These are phyloP conservation scores for Aspergillus baeticus DNA, from an alignment of 495 filamentous ascomycete genomes.

Conservation along the genomic window DNA sequence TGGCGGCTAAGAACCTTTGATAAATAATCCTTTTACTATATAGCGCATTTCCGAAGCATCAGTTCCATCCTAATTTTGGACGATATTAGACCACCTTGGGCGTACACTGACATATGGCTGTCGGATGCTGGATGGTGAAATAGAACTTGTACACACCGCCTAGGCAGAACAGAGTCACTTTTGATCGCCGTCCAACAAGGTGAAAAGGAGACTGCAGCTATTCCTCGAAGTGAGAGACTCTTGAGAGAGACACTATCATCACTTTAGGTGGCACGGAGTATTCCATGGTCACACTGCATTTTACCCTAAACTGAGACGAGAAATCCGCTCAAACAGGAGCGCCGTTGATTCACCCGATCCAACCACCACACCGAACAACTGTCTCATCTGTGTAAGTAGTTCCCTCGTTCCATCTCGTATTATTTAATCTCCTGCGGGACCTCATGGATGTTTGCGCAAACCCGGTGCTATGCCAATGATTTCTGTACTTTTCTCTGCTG, in stretches of 20 bases:
- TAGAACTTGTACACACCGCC: background rate
- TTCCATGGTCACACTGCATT: conserved; percentile 4
- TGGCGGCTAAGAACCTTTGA: too few species aligned
- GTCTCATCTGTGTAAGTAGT: background rate
- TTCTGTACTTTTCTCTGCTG: background rate
- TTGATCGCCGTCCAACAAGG: background rate
- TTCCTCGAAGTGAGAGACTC: background rate
- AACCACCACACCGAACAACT: background rate
- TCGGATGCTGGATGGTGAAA: too few species aligned
- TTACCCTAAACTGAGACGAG: background rate
- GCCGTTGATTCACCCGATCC: background rate
- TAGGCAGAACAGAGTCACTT: background rate
- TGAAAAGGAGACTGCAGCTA: background rate
- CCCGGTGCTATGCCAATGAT: background rate
- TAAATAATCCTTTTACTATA: too few species aligned
- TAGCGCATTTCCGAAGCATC: too few species aligned
- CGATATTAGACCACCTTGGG: too few species aligned
- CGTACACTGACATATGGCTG: too few species aligned
- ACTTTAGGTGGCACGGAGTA: background rate
- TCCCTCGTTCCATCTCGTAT: background rate
- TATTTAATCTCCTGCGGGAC: background rate
- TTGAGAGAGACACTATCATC: background rate
- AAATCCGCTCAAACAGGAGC: background rate
- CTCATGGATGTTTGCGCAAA: background rate
- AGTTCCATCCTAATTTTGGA: too few species aligned